These are phyloP conservation scores for Purpureocillium takamizusanense DNA, from an alignment of 2,329 filamentous ascomycete genomes.

Conservation along the genomic window DNA sequence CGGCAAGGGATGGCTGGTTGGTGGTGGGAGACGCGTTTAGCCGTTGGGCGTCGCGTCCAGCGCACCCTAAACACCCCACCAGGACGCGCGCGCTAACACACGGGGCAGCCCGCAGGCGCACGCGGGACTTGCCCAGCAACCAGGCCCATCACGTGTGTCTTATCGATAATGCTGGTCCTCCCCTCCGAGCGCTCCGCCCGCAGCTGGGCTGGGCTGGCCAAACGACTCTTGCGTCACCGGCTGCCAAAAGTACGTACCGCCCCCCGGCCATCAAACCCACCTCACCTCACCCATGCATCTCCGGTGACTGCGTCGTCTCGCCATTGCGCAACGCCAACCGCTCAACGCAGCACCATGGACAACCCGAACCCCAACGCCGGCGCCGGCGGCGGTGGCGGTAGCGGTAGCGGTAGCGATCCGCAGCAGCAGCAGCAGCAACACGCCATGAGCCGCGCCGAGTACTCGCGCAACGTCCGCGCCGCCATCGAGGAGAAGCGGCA, in stretches of 20 bases:
- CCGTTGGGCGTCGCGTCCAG: too few relatives aligned
- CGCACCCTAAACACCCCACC: background rate
- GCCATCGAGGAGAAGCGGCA: conserved; percentile 24
- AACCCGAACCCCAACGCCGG: conserved; percentile 3
- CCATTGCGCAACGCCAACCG: background rate
- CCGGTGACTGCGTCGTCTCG: too few relatives aligned
- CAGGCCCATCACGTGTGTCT: background rate
- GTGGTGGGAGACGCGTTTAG: background rate
- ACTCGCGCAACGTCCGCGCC: conserved; percentile 14
- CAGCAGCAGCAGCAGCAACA: conserved; percentile 1
- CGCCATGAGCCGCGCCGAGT: conserved; percentile 10
- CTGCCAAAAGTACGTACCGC: too few relatives aligned
- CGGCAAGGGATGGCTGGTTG: too few relatives aligned
- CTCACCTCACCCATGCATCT: background rate
- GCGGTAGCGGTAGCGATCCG: conserved; percentile 16
- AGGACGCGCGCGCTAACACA: background rate
- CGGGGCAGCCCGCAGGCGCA: background rate
- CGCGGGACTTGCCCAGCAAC: background rate
- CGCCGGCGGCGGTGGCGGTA: too few relatives aligned
- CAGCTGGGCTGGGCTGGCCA: too few relatives aligned
- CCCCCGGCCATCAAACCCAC: background rate
- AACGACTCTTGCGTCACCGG: conserved; percentile 1
- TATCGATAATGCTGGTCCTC: conserved; percentile 2
- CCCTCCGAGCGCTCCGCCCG: too few relatives aligned
- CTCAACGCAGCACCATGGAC: conserved; percentile 8